Evolutionary conservation across 139 green algal species (phyloP), one percentile per base, ranked within the genome.

Genomic region (Chlorella sp.): DNA sequence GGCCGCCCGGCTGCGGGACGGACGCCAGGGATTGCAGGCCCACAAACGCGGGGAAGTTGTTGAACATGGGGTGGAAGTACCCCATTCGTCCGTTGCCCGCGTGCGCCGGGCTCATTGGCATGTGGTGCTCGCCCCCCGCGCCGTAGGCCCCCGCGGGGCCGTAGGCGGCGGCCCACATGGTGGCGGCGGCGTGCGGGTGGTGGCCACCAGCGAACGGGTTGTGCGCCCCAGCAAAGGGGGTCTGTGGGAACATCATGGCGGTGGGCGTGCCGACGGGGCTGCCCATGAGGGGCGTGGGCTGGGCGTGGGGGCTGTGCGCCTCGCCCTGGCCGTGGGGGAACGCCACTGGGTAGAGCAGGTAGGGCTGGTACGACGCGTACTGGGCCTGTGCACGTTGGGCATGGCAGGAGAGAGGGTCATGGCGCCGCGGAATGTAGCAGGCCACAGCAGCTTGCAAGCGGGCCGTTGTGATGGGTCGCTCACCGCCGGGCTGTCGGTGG

Each of bases 161-260:
- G 42, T 55, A 55, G 42, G 42, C 42, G 42, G 10, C 42, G 42
- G 42, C n/a, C n/a, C n/a, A n/a, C 42, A 55, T 55, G 42, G 42
- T 55, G 17, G 42, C 42, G 10, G 42, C 42, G 42, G 10, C 42
- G 42, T 55, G 42, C 10, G 10, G 17, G 42, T 55, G 42, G 42
- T 64, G 42, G 62, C n/a, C n/a, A n/a, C n/a, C n/a, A n/a, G 72
- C 50, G 49, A 70, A 77, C 36, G 72, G 33, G 31, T 55, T 24
- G 29, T 77, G 72, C 31, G 66, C 42, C 0, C 78, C 73, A 1
- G 78, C 78, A 49, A 84, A 84, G 0, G 78, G 78, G 5, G 78
- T 84, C 70, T 84, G 78, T 4, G 78, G 78, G 67, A 84, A 84
- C 78, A 84, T 80, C 78, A 84, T 84, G 5, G 78, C 78, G 22